Evolutionary conservation across 139 green algal species (phyloP), one percentile per base, ranked within the genome.

Genomic region (Volvox reticuliferus): DNA sequence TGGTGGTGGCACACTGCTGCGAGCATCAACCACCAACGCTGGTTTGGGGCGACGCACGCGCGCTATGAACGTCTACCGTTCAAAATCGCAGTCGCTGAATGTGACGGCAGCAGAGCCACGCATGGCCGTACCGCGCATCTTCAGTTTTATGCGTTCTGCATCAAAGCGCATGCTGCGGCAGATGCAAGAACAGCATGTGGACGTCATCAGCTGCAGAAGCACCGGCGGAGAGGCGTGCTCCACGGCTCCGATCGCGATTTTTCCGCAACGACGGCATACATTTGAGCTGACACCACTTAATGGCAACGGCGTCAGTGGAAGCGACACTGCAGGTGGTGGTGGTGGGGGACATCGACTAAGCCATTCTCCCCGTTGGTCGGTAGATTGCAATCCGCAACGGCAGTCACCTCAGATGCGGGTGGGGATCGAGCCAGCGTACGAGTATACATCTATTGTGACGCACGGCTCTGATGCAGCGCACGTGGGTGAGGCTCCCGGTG

Each of bases 141-240:
- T 89, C n/a, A 80, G 63, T 67, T 89, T 89, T 50, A 82, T 89
- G 85, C 68, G 85, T 22, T 79, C 67, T 20, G 85, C 85, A 19
- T 89, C 85, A 0, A 50, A 24, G 44, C 69, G 37, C 3, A 82
- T 82, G 85, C 26, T 86, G 50, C 17, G 44, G 44, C 78, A 84
- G 78, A 63, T 84, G 78, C 78, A 84, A 44, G 37, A 13, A 1
- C 30, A 55, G 75, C 75, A 81, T n/a, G 30, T 35, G 30, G 32
- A 19, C 32, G 75, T 2, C 16, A 32, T 12, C 12, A 75, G 67
- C 67, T 32, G 67, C 24, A 28, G 24, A 28, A 32, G 32, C 33
- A 35, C 17, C 75, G 75, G 30, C 75, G 75, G 75, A 33, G 75
- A 35, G 32, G 75, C 14, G 32, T 33, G 32, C 75, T 17, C 17